Evolutionary conservation across 139 green algal genomes (phyloP).

Genomic region (Tetraselmis striata): DNA sequence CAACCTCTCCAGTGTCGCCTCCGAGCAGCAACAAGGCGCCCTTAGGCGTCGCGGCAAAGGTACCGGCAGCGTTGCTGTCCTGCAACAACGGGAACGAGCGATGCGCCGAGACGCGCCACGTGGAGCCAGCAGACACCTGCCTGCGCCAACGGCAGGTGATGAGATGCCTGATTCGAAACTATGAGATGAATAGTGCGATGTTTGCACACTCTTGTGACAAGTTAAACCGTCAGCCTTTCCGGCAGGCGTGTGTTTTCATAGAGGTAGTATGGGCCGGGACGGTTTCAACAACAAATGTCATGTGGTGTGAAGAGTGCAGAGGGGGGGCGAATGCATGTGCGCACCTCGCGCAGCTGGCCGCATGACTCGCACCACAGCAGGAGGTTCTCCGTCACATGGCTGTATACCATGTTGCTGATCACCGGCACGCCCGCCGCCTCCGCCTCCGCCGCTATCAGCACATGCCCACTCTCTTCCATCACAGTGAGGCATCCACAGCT

Average conservation of each 20-base stretch:
- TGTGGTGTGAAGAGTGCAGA: too few relatives aligned
- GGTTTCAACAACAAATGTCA: too few relatives aligned
- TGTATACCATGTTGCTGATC: background rate
- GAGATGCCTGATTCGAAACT: too few relatives aligned
- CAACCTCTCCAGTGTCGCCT: background rate
- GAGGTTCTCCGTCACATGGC: background rate
- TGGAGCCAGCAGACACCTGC: background rate
- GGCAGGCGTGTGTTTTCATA: too few relatives aligned
- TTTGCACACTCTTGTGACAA: too few relatives aligned
- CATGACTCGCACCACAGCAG: background rate
- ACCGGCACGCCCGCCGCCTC: too few relatives aligned
- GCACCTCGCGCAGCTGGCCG: background rate
- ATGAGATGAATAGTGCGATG: too few relatives aligned
- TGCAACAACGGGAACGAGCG: background rate
- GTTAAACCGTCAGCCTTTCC: too few relatives aligned
- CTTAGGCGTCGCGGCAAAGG: background rate
- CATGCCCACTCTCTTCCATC: background rate
- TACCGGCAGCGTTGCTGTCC: background rate
- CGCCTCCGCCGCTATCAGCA: background rate
- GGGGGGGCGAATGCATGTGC: too few relatives aligned
- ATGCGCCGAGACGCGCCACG: background rate
- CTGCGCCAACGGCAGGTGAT: too few relatives aligned
- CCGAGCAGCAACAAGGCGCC: background rate
- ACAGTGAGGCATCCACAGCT: too few relatives aligned
- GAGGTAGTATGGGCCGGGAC: too few relatives aligned